Evolutionary conservation across 2,329 filamentous ascomycete species (phyloP).

Genomic region (Aureobasidium subglaciale): DNA sequence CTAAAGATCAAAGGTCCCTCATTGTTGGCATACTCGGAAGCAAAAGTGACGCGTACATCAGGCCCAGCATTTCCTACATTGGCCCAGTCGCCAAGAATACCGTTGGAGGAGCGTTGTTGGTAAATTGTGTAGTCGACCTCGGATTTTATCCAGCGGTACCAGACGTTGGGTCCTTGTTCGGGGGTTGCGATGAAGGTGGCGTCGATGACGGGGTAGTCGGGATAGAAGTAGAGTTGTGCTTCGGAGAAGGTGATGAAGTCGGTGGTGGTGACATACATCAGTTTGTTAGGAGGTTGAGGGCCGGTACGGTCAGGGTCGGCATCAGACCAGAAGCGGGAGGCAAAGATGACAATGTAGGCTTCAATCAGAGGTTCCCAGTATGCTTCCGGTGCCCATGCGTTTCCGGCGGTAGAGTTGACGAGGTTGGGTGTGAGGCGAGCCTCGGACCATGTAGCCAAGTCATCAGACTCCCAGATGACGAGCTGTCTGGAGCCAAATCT

Average conservation of each 20-base stretch:
- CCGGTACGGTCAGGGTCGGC: constrained; percentile 51
- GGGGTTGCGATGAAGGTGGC: background rate
- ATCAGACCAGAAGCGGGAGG: constrained; percentile 18
- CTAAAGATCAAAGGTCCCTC: background rate
- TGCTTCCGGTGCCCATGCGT: constrained; percentile 3
- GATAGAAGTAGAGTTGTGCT: background rate
- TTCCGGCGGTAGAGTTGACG: background rate
- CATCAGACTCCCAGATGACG: background rate
- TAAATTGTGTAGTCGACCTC: constrained; percentile 3
- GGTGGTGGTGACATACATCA: background rate
- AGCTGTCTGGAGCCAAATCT: background rate
- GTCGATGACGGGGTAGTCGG: background rate
- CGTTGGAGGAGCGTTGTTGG: background rate
- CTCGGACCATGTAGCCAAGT: background rate
- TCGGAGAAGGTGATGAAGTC: background rate
- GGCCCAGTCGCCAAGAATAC: background rate
- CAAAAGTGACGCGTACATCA: background rate
- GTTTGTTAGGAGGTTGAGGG: constrained; percentile 36
- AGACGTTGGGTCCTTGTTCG: background rate
- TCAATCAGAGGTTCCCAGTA: constrained; percentile 1
- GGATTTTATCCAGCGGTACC: constrained; percentile 6
- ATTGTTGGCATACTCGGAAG: background rate
- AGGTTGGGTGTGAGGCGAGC: background rate
- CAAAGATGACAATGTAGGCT: background rate
- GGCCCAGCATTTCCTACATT: background rate